A percentile compares a stretch with the other conserved stretches of the same genome.
phyloP scores from a whole-genome alignment of 140 eudicot species.

The Senecio squalidus region DNA sequence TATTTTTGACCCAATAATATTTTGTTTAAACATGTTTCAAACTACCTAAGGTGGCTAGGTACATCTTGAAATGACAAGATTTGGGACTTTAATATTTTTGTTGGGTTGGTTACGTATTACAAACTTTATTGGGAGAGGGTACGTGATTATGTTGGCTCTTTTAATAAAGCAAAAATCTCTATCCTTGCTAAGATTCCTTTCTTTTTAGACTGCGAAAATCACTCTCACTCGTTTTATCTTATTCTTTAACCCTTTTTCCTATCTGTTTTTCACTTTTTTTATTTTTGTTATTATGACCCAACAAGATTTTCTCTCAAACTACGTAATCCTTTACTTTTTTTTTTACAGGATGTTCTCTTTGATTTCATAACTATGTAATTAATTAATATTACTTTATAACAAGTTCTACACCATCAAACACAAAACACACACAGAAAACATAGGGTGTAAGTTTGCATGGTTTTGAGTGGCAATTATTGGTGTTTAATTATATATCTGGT shows the following conservation, averaged over 20 bases:
- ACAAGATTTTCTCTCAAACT: conserved; percentile 15
- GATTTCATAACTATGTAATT: background rate
- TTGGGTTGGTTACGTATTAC: conserved; percentile 9
- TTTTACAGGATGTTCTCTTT: conserved; percentile 2
- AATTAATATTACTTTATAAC: conserved; percentile 4
- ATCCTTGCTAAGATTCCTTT: conserved; percentile 23
- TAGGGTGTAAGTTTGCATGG: conserved; percentile 26
- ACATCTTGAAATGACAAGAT: conserved; percentile 19
- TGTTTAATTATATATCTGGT: background rate
- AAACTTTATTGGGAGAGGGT: conserved; percentile 33
- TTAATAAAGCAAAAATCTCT: conserved; percentile 20
- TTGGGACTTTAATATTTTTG: conserved; percentile 4
- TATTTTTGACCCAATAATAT: conserved; percentile 7
- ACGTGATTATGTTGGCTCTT: conserved; percentile 26
- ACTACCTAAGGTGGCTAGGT: background rate
- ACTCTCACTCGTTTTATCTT: conserved; percentile 18
- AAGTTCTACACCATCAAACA: conserved; percentile 1
- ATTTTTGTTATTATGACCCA: conserved; percentile 5
- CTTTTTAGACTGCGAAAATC: conserved; percentile 29
- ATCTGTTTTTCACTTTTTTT: conserved; percentile 18
- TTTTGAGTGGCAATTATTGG: conserved; percentile 27
- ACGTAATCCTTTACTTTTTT: conserved; percentile 11
- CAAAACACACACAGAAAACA: conserved; percentile 6
- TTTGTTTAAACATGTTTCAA: conserved; percentile 6
- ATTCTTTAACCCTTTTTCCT: conserved; percentile 26